Conservation (phyloP, 2,329 filamentous ascomycete species). For the Xylaria sp. region DNA sequence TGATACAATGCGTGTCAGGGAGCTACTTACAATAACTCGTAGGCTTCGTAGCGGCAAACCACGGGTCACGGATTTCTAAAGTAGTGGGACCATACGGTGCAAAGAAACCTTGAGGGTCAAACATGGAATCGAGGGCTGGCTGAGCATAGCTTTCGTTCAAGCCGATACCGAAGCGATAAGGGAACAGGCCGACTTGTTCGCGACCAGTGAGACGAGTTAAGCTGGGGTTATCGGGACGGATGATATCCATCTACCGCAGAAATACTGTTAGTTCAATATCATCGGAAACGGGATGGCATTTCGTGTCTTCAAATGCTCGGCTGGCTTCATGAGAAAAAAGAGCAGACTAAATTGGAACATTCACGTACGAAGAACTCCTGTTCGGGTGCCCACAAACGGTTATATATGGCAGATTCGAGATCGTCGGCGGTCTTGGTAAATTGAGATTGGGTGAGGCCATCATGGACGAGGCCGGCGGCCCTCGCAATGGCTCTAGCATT, state of each 20-base stretch:
- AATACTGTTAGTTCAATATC: slow-evolving; percentile 12
- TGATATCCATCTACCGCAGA: slow-evolving; percentile 41
- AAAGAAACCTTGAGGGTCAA: slow-evolving; percentile 51
- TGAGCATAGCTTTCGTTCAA: slow-evolving; percentile 47
- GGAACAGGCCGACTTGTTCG: slow-evolving; percentile 55
- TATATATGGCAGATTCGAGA: slow-evolving; percentile 50
- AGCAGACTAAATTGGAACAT: background rate
- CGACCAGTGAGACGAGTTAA: slow-evolving; percentile 50
- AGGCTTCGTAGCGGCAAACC: slow-evolving; percentile 51
- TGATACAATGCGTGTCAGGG: background rate
- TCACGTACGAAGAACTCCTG: slow-evolving; percentile 51
- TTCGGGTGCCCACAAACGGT: slow-evolving; percentile 51
- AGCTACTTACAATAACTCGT: slow-evolving; percentile 42
- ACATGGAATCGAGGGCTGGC: slow-evolving; percentile 48
- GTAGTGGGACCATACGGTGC: slow-evolving; percentile 55
- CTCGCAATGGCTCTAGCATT: slow-evolving; percentile 53
- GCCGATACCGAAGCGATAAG: slow-evolving; percentile 55
- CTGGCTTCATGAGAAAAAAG: background rate
- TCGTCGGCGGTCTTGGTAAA: slow-evolving; percentile 50
- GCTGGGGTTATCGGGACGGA: slow-evolving; percentile 51
- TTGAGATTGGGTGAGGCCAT: slow-evolving; percentile 44
- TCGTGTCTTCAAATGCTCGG: background rate
- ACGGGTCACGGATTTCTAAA: slow-evolving; percentile 53
- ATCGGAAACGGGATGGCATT: background rate
- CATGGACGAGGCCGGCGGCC: slow-evolving; percentile 50